These are phyloP conservation scores for Penicillium salamii DNA, from an alignment of 495 filamentous ascomycete genomes.

Conservation along the genomic window DNA sequence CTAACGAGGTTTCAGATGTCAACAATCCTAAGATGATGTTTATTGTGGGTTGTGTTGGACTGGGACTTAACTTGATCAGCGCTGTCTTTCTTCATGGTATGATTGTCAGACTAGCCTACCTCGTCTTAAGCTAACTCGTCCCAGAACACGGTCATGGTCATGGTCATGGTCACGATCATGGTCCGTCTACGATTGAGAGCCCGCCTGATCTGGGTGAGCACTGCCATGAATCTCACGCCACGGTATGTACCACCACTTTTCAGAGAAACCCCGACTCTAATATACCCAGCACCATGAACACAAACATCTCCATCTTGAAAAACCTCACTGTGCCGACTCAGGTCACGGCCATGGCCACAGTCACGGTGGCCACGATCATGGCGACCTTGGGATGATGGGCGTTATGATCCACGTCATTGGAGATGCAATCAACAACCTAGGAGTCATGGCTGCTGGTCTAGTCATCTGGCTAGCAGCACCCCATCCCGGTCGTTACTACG, in stretches of 20 bases:
- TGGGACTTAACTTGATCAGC: slow-evolving; percentile 73
- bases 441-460: slow-evolving; percentile 44
- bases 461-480: slow-evolving; percentile 43
- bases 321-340: neutral
- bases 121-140: neutral
- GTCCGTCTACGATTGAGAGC: slow-evolving; percentile 8
- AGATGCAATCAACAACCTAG: slow-evolving; percentile 50
- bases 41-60: slow-evolving; percentile 72
- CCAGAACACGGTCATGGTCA: slow-evolving; percentile 27
- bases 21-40: slow-evolving; percentile 71
- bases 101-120: neutral
- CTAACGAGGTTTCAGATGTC: slow-evolving; percentile 44
- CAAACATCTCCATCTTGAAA: slow-evolving; percentile 18
- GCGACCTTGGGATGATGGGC: slow-evolving; percentile 44
- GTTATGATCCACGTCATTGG: slow-evolving; percentile 49
- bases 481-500: slow-evolving; percentile 40
- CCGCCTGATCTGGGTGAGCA: slow-evolving; percentile 8
- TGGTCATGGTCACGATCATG: slow-evolving; percentile 18
- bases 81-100: slow-evolving; percentile 73
- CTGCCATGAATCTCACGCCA: slow-evolving; percentile 12
- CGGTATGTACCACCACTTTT: slow-evolving; percentile 5
- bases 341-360: slow-evolving; percentile 34
- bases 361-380: slow-evolving; percentile 33
- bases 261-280: neutral
- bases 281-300: slow-evolving; percentile 22